These are phyloP conservation scores for Mucor irregularis DNA, from an alignment of 371 early-diverging fungal genomes.

Conservation along the genomic window DNA sequence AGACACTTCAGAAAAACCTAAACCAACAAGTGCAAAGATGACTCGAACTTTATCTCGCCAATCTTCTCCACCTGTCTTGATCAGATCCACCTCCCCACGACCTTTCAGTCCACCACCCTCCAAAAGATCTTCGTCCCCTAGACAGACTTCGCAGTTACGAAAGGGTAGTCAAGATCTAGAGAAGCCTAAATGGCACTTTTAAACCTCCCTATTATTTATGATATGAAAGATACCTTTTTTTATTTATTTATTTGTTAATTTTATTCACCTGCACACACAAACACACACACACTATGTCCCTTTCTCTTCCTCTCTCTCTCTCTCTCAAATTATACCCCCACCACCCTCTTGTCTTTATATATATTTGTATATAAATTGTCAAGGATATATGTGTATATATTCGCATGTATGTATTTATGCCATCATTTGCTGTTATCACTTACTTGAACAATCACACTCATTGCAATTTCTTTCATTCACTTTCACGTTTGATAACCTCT, in stretches of 20 bases:
- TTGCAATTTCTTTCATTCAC: too few species aligned
- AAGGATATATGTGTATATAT: too few species aligned
- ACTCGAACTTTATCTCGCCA: slow-evolving; percentile 16
- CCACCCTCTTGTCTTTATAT: too few species aligned
- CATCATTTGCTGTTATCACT: too few species aligned
- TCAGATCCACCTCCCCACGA: slow-evolving; percentile 8
- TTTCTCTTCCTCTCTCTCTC: not conserved
- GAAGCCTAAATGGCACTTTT: slow-evolving; percentile 33
- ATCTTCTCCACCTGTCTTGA: slow-evolving; percentile 28
- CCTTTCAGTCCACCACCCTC: slow-evolving; percentile 15
- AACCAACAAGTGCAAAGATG: slow-evolving; percentile 14
- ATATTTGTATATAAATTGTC: too few species aligned
- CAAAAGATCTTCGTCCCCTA: slow-evolving; percentile 9
- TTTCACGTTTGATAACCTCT: too few species aligned
- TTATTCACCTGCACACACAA: not conserved
- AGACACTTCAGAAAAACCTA: slow-evolving; percentile 2
- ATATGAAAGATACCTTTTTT: not conserved
- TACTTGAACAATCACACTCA: too few species aligned
- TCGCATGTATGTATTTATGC: too few species aligned
- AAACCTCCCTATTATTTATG: not conserved
- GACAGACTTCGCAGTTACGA: slow-evolving; percentile 19
- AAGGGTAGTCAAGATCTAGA: slow-evolving; percentile 16
- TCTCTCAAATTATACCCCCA: slow-evolving; percentile 94
- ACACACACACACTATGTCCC: not conserved
- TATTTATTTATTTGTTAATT: not conserved